Evolutionary conservation across 1,139 yeast species (phyloP).

Genomic region (Candida mesenterica): DNA sequence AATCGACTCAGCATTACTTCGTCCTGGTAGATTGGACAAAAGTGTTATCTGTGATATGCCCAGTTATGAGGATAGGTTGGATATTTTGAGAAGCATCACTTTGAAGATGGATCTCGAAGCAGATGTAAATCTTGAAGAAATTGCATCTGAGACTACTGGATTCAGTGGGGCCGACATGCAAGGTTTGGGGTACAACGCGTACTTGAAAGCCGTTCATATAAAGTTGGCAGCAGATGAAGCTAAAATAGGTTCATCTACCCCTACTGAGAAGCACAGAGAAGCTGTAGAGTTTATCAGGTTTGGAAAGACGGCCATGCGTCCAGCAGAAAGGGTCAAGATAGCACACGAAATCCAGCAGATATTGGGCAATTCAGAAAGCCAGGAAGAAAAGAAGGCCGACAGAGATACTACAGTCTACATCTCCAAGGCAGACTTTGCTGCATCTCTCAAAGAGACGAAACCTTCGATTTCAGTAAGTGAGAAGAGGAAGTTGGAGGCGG

Average conservation of each 20-base stretch:
- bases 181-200: slow-evolving; percentile 89
- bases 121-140: slow-evolving; percentile 52
- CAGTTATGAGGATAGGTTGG: slow-evolving; percentile 61
- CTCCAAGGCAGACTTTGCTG: slow-evolving; percentile 53
- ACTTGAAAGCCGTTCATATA: slow-evolving; percentile 85
- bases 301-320: slow-evolving; percentile 33
- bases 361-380: slow-evolving; percentile 15
- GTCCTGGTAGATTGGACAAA: slow-evolving; percentile 96
- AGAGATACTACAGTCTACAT: slow-evolving; percentile 36
- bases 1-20: slow-evolving; percentile 87
- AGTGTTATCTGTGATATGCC: slow-evolving; percentile 92
- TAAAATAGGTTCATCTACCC: slow-evolving; percentile 15
- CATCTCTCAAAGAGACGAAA: slow-evolving; percentile 72
- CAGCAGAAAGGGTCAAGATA: slow-evolving; percentile 45
- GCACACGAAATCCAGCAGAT: slow-evolving; percentile 49
- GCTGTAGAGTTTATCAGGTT: slow-evolving; percentile 37
- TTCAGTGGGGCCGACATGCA: slow-evolving; percentile 95
- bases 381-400: slow-evolving; percentile 11
- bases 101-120: slow-evolving; percentile 49
- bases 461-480: slow-evolving; percentile 84
- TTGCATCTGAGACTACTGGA: slow-evolving; percentile 68
- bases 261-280: slow-evolving; percentile 17
- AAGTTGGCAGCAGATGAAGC: slow-evolving; percentile 50
- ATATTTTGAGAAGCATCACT: slow-evolving; percentile 66
- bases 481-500: slow-evolving; percentile 54